These are phyloP conservation scores for Hemileccinum rubropunctum DNA, from an alignment of 768 basidiomycete species.

Conservation along the genomic window DNA sequence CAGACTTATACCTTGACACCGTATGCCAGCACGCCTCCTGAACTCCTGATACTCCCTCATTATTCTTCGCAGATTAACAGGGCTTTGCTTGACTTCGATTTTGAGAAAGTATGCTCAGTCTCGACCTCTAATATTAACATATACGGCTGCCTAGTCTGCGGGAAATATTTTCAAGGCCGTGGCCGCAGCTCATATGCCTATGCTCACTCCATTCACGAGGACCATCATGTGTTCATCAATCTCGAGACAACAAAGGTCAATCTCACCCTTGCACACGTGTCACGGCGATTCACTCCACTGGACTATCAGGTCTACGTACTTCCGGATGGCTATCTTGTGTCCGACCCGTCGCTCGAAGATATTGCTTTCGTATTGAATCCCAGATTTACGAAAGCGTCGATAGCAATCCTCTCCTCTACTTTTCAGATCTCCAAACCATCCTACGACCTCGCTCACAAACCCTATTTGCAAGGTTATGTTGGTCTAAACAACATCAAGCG, in stretches of 20 bases:
- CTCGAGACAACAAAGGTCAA: slow-evolving; percentile 82
- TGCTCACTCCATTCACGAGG: slow-evolving; percentile 94
- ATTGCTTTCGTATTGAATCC: slow-evolving; percentile 90
- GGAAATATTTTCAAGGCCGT: slow-evolving; percentile 98
- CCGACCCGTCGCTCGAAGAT: slow-evolving; percentile 95
- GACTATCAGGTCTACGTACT: slow-evolving; percentile 84
- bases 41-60: slow-evolving; percentile 17
- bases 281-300: slow-evolving; percentile 13
- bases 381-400: slow-evolving; percentile 65
- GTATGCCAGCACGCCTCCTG: slow-evolving; percentile 44
- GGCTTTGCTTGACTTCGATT: slow-evolving; percentile 92
- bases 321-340: slow-evolving; percentile 94
- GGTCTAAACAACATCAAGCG: slow-evolving; percentile 97
- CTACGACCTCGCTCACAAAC: slow-evolving; percentile 77
- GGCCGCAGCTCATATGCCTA: slow-evolving; percentile 94
- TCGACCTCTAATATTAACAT: slow-evolving; percentile 96
- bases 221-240: slow-evolving; percentile 98
- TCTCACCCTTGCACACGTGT: slow-evolving; percentile 15
- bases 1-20: slow-evolving; percentile 94
- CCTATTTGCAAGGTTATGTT: slow-evolving; percentile 91
- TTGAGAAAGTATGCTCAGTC: slow-evolving; percentile 98
- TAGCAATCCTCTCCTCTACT: slow-evolving; percentile 55
- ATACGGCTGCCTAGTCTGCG: slow-evolving; percentile 96
- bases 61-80: slow-evolving; percentile 73
- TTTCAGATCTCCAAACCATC: slow-evolving; percentile 67